Evolutionary conservation across 2,329 filamentous ascomycete species (phyloP).

Genomic region (Fusarium protoensiforme): DNA sequence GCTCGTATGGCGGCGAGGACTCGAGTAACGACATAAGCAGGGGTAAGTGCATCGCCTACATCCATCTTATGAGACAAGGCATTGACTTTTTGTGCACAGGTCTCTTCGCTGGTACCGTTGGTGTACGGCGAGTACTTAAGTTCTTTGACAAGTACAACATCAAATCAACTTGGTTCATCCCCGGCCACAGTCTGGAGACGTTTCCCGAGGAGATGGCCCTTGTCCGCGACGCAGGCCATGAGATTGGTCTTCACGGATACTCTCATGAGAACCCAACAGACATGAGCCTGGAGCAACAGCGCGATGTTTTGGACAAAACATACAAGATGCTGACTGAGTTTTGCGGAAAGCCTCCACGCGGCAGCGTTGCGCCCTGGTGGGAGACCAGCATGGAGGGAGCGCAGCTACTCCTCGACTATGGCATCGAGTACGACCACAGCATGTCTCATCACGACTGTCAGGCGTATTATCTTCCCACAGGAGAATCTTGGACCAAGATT

Average conservation of each 20-base stretch:
- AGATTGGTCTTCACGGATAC: constrained; percentile 75
- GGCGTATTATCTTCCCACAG: constrained; percentile 71
- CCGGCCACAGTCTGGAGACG: constrained; percentile 60
- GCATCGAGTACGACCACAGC: constrained; percentile 76
- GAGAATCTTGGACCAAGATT: constrained; percentile 75
- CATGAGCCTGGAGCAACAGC: constrained; percentile 81
- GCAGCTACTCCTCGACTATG: constrained; percentile 72
- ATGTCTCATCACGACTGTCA: constrained; percentile 68
- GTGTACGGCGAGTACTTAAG: constrained; percentile 73
- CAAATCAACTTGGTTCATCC: constrained; percentile 69
- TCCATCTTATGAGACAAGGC: neutral
- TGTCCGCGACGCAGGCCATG: constrained; percentile 59
- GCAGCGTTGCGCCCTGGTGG: constrained; percentile 81
- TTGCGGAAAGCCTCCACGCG: constrained; percentile 74
- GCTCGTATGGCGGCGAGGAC: constrained; percentile 79
- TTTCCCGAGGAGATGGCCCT: constrained; percentile 59
- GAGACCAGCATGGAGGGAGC: constrained; percentile 76
- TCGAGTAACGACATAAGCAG: constrained; percentile 60
- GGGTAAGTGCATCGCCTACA: neutral
- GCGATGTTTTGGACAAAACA: constrained; percentile 79
- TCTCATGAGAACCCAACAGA: constrained; percentile 78
- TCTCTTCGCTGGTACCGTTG: constrained; percentile 75
- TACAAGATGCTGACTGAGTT: constrained; percentile 78
- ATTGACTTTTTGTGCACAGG: neutral
- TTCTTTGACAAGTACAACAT: constrained; percentile 79